These are phyloP conservation scores for Karstenula rhodostoma DNA, from an alignment of 2,329 filamentous ascomycete species.

Conservation along the genomic window DNA sequence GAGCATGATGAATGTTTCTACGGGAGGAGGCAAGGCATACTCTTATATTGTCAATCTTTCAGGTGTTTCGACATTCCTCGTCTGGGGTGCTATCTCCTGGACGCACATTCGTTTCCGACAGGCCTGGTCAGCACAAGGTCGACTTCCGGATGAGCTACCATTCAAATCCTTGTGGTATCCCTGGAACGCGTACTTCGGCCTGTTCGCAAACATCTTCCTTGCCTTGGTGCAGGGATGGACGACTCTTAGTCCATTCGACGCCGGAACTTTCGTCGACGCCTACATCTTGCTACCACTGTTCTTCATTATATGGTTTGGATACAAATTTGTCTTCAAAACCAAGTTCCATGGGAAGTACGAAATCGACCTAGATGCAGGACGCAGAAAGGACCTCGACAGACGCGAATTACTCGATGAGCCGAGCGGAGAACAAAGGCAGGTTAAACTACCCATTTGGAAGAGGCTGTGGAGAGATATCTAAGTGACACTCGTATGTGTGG, in stretches of 20 bases:
- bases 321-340: constrained; percentile 56
- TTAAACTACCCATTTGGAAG: not conserved
- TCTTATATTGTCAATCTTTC: constrained; percentile 74
- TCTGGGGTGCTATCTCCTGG: constrained; percentile 75
- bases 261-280: constrained; percentile 61
- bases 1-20: constrained; percentile 78
- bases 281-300: constrained; percentile 64
- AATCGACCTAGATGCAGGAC: constrained; percentile 50
- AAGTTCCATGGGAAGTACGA: constrained; percentile 45
- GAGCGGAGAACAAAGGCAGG: not conserved
- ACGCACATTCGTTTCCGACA: constrained; percentile 76
- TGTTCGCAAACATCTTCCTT: constrained; percentile 60
- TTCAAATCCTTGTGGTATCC: constrained; percentile 59
- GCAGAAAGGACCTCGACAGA: constrained; percentile 48
- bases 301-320: constrained; percentile 55
- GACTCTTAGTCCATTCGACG: constrained; percentile 61
- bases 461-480: not conserved
- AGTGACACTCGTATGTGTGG: not conserved
- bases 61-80: constrained; percentile 75
- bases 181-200: constrained; percentile 60
- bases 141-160: constrained; percentile 54
- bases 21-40: constrained; percentile 71
- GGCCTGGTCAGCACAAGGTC: constrained; percentile 60
- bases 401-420: not conserved
- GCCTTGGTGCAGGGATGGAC: constrained; percentile 63